These are phyloP conservation scores for Monilinia aucupariae DNA, from an alignment of 2,329 filamentous ascomycete species.

Conservation along the genomic window DNA sequence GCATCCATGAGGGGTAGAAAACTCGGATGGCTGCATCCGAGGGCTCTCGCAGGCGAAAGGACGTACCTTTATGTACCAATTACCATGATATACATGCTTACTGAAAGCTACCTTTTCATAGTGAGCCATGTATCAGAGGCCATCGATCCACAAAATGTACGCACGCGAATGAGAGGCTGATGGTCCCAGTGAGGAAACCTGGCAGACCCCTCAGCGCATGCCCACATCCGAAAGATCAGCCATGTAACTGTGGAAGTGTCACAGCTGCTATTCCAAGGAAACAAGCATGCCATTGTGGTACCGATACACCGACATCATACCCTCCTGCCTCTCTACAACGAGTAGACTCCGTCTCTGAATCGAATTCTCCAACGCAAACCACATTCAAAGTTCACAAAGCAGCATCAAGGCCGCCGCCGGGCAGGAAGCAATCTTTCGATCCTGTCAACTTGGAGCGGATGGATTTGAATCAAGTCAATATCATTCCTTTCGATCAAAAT, in stretches of 20 bases:
- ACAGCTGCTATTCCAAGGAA: conserved; percentile 58
- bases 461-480: conserved; percentile 48
- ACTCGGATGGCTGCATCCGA: background rate
- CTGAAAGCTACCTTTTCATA: conserved; percentile 33
- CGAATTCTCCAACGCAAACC: conserved; percentile 35
- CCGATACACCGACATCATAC: conserved; percentile 28
- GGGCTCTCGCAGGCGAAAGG: background rate
- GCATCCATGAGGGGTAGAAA: background rate
- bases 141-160: conserved; percentile 72
- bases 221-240: conserved; percentile 49
- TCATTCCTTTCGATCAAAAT: conserved; percentile 38
- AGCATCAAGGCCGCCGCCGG: conserved; percentile 23
- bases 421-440: conserved; percentile 47
- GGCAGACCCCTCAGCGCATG: conserved; percentile 65
- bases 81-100: conserved; percentile 20
- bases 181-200: conserved; percentile 67
- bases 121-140: conserved; percentile 69
- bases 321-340: conserved; percentile 21
- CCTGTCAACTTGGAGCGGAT: conserved; percentile 46
- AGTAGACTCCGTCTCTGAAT: conserved; percentile 36
- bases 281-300: conserved; percentile 50
- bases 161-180: conserved; percentile 60
- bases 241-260: conserved; percentile 57
- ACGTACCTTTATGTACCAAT: background rate
- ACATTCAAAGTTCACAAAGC: conserved; percentile 32